Evolutionary conservation across 768 basidiomycete species (phyloP).

Genomic region (Naganishia kalamii): DNA sequence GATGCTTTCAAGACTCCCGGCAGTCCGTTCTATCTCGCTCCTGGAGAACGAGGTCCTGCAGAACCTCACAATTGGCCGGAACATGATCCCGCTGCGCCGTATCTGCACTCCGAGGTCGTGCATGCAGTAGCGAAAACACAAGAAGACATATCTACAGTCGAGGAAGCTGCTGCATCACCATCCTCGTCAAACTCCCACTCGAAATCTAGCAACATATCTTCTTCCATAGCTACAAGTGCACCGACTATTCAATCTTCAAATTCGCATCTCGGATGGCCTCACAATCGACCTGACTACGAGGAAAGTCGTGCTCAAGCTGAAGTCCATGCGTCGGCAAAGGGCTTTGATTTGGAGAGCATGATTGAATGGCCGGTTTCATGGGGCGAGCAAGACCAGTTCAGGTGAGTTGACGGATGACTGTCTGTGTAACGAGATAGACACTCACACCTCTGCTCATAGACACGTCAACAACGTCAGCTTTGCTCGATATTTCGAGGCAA

Average conservation of each 20-base stretch:
- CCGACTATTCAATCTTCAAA: not conserved
- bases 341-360: slow-evolving; percentile 4
- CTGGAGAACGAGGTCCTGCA: slow-evolving; percentile 14
- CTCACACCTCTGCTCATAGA: not conserved
- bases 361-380: slow-evolving; percentile 16
- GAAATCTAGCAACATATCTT: too few species aligned
- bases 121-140: not conserved
- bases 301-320: not conserved
- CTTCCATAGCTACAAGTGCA: not conserved
- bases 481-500: slow-evolving; percentile 23
- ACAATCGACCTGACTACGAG: slow-evolving; percentile 2
- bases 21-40: slow-evolving; percentile 18
- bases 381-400: slow-evolving; percentile 19
- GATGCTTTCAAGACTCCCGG: slow-evolving; percentile 6
- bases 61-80: slow-evolving; percentile 11
- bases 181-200: not conserved
- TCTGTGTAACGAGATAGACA: not conserved
- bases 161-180: not conserved
- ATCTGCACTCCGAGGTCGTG: too few species aligned
- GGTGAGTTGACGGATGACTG: not conserved
- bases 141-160: not conserved
- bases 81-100: not conserved
- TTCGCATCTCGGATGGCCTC: not conserved
- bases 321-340: not conserved
- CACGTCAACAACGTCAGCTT: slow-evolving; percentile 20